Base-by-base conservation (phyloP, 257 asterid genomes). In the Przewalskia tangutica region DNA sequence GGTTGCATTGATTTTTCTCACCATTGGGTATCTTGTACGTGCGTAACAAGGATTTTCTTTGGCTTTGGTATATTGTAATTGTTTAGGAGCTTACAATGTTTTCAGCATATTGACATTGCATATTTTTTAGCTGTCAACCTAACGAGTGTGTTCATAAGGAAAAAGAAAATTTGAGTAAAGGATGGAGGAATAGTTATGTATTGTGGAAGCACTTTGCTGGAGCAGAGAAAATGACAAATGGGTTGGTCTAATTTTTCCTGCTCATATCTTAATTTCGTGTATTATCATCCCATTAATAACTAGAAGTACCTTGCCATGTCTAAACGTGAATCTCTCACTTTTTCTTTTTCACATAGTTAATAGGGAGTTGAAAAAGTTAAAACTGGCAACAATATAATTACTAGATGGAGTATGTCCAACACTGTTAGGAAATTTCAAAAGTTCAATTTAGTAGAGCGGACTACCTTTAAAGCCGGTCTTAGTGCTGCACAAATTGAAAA, bases 1-100 rank as follows among this genome's bases (percentile, higher is more conserved):
- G 87, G 88, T 86, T 8, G 85, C 87, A 44, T 79, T 89, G 51
- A 81, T 88, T 48, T 70, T 89, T 51, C 79, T 89, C 68, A 79
- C 85, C 40, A 75, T 85, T 59, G 92, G 91, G 17, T 86, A 58
- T 71, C 64, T 78, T 36, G 58, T 86, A 66, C 88, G 81, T 81
- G 81, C 77, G 71, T 83, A 64, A 80, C 12, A 34, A 60, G 80
- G 67, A 66, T 42, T 70, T 38, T 46, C 7, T 36, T 16, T 60
- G 81, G 83, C 17, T 50, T 67, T 59, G 62, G 58, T 48, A 23
- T 73, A 48, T 71, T 48, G 44, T 23, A 73, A 73, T 23, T 73
- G 60, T 23, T 23, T 73, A 73, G 79, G 59, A 48, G 23, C 44
- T 48, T 23, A 73, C 79, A 48, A 50, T 73, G 18, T 73, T 60